A percentile compares a stretch with the other conserved stretches of the same genome.
These are phyloP conservation scores for Colletotrichum viniferum DNA, from an alignment of 2,329 filamentous ascomycete species.

Conservation along the genomic window DNA sequence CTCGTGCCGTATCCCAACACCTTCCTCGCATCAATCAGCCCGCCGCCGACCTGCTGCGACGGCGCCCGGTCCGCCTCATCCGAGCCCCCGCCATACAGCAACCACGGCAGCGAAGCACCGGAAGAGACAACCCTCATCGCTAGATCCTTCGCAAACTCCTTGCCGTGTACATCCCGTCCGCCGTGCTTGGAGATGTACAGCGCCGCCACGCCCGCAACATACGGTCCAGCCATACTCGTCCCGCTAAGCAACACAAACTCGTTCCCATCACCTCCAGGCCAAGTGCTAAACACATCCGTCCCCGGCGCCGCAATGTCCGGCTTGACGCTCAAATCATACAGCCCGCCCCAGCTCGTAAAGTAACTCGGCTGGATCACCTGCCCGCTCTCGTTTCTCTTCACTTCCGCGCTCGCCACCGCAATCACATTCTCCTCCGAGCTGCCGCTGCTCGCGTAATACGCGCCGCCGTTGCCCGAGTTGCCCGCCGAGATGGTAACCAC, in stretches of 20 bases:
- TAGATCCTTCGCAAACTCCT: constrained; percentile 34
- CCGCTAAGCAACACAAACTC: constrained; percentile 45
- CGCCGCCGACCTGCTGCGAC: constrained; percentile 43
- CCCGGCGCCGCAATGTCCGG: constrained; percentile 48
- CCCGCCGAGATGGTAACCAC: constrained; percentile 45
- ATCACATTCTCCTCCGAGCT: constrained; percentile 41
- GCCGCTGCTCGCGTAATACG: constrained; percentile 42
- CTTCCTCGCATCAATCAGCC: constrained; percentile 42
- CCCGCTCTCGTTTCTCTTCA: background rate
- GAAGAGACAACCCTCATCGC: constrained; percentile 36
- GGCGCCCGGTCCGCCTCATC: constrained; percentile 28
- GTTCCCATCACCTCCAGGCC: constrained; percentile 22
- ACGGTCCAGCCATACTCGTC: constrained; percentile 54
- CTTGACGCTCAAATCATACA: constrained; percentile 38
- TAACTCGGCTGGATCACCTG: constrained; percentile 29
- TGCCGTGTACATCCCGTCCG: constrained; percentile 33
- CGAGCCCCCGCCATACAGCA: background rate
- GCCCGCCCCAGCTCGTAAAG: constrained; percentile 43
- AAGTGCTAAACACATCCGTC: constrained; percentile 45
- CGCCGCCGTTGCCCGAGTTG: constrained; percentile 42
- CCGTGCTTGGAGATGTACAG: constrained; percentile 37
- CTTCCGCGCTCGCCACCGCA: constrained; percentile 43
- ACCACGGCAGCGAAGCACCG: constrained; percentile 27
- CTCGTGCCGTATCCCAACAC: constrained; percentile 36
- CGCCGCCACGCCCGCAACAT: constrained; percentile 46